Base-by-base conservation (phyloP, 306 rosid genomes). In the Ceratonia siliqua region DNA sequence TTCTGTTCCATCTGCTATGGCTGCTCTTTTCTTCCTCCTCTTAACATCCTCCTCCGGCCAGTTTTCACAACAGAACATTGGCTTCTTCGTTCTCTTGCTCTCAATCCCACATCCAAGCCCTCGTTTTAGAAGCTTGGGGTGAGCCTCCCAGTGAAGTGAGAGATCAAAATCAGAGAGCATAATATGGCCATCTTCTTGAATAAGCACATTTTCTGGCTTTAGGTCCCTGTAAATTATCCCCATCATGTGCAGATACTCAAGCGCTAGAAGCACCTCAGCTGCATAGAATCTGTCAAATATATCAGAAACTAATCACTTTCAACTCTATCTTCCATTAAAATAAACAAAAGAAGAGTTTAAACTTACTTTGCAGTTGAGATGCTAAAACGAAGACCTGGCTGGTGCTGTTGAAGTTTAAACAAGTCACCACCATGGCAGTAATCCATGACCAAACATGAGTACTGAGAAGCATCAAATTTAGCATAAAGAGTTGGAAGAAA, bases 161-260 rank as follows among this genome's bases (percentile, higher is more conserved):
- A 83, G 84, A 53, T 86, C 87, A 32, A 83, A 86, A 73, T 87
- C 91, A 8, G 89, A 82, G 36, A 87, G 89, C 91, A 87, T 87
- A 38, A 87, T 83, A 66, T 87, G 91, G 28, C 91, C 87, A 64
- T 87, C 91, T 73, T 87, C 91, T 63, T 84, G 77, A 38, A 87
- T 86, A 35, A 87, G 87, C 72, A 87, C 83, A 36, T 87, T 87
- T 73, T 87, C 91, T n/a, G 91, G 91, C 75, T 87, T 87, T 25
- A 87, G 66, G 77, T 87, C 91, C 54, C 91, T 78, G 62, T 87
- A 84, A 38, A 87, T 68, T 33, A 87, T 84, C 50, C 91, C 91
- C 75, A 80, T 84, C 91, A 87, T 82, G 81, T 85, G 91, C 10
- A 87, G 79, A 57, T 87, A 85, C 73, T 87, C 89, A 82, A 87